Evolutionary conservation across 2,329 filamentous ascomycete genomes (phyloP), one percentile per base, ranked within the genome.

Genomic region (Colletotrichum cereale): DNA sequence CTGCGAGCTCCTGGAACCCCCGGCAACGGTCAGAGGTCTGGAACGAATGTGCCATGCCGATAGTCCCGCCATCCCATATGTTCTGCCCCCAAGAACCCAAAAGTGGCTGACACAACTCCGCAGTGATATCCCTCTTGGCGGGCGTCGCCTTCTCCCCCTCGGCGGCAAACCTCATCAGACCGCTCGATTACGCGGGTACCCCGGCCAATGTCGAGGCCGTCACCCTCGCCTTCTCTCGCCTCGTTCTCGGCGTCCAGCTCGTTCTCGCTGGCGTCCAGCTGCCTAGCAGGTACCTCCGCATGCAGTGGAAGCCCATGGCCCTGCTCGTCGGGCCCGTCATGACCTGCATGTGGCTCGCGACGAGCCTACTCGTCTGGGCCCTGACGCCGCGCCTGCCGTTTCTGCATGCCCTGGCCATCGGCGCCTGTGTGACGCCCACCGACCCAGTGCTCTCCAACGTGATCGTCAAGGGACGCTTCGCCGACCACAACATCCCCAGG

Each of bases 381-480:
- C 81, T 97, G 73, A 89, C 95, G 2, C 93, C 93, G 0, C 83
- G 90, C 61, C 84, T 96, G 21, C 85, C 85, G 38, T 93, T 96
- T 74, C 85, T 97, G 2, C 92, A 96, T 75, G 93, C 95, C 0
- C 85, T 97, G 14, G 92, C 91, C 21, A 85, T 97, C 14, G 95
- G 91, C 1, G 93, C 95, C 0, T 97, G 95, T 77, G 90, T 98
- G n/a, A 96, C 95, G 2, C 95, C 95, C 0, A 97, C 95, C 0
- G 95, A 98, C 76, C 95, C 95, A 0, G 90, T 97, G 1, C 81
- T 97, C 47, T 96, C 93, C 21, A 96, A 96, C 74, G 93, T 93
- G 3, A 97, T 97, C 68, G 94, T 97, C 56, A 97, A 97, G 83
- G 95, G 95, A 40, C 95, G 93, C 76, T 98, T 97, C 78, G 95